A percentile compares a stretch with the other conserved stretches of the same genome.
Evolutionary conservation across 192 early-diverging fungal genomes (phyloP).

Genomic region (Irineochytrium annulatum): DNA sequence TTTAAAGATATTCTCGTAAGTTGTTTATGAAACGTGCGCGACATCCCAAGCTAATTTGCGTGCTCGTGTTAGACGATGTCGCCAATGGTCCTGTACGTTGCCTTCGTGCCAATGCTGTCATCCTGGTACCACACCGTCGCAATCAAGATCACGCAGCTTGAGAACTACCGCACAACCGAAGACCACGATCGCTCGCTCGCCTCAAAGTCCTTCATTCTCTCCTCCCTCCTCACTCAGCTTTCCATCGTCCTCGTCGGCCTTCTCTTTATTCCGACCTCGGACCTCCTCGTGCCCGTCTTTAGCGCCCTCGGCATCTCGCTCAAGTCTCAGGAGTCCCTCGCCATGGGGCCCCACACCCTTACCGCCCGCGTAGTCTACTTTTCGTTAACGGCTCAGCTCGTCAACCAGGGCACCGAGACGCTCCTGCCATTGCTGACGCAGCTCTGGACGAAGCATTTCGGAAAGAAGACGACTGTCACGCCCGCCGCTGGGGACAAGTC

Average conservation of each 20-base stretch:
- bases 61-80: slow-evolving; percentile 47
- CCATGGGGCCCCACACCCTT: slow-evolving; percentile 54
- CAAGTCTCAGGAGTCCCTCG: slow-evolving; percentile 5
- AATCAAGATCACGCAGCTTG: slow-evolving; percentile 64
- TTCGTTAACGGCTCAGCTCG: slow-evolving; percentile 76
- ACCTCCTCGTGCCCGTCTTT: slow-evolving; percentile 56
- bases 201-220: slow-evolving; percentile 84
- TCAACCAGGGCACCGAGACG: slow-evolving; percentile 72
- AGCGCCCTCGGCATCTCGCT: slow-evolving; percentile 16
- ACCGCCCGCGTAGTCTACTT: slow-evolving; percentile 67
- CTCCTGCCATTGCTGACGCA: slow-evolving; percentile 60
- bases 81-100: slow-evolving; percentile 72
- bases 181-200: slow-evolving; percentile 66
- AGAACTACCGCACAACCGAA: slow-evolving; percentile 76
- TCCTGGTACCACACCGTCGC: slow-evolving; percentile 62
- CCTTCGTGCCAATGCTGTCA: slow-evolving; percentile 67
- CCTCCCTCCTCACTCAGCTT: slow-evolving; percentile 75
- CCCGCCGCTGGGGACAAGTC: slow-evolving; percentile 11
- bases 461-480: neutral
- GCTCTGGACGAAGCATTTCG: neutral
- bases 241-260: slow-evolving; percentile 84
- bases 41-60: neutral
- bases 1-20: slow-evolving; percentile 41
- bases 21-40: neutral
- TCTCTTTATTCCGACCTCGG: slow-evolving; percentile 81